Conservation (phyloP, 257 asterid genomes). For the Fraxinus pennsylvanica region DNA sequence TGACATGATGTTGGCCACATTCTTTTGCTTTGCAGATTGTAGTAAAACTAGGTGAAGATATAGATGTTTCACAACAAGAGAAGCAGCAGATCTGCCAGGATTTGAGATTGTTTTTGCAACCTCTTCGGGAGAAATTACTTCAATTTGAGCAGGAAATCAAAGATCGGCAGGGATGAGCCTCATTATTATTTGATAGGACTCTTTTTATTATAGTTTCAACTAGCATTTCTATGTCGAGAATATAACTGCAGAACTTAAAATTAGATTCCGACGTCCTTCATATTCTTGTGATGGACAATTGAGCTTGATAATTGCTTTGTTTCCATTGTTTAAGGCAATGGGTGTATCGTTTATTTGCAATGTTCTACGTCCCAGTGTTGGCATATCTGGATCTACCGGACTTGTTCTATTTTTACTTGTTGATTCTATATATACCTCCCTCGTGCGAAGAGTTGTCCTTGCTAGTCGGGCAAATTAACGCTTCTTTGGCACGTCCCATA, state of each 20-base stretch:
- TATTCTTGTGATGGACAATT: constrained; percentile 26
- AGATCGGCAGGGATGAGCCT: constrained; percentile 37
- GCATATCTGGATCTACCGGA: too few species aligned
- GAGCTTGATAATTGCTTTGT: background rate
- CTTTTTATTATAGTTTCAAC: constrained; percentile 17
- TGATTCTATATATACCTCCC: too few species aligned
- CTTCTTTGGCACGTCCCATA: too few species aligned
- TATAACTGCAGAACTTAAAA: constrained; percentile 7
- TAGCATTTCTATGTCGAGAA: background rate
- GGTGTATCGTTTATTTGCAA: background rate
- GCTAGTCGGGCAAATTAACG: too few species aligned
- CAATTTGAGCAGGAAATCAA: constrained; percentile 84
- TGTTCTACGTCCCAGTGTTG: too few species aligned
- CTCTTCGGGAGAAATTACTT: constrained; percentile 58
- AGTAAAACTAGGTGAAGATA: constrained; percentile 63
- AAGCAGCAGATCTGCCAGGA: constrained; percentile 55
- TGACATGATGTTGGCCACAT: background rate
- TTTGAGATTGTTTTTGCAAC: constrained; percentile 59
- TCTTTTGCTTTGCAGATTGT: constrained; percentile 43
- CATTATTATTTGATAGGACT: constrained; percentile 15
- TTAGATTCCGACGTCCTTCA: constrained; percentile 6
- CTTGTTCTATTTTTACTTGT: too few species aligned
- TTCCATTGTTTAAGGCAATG: background rate
- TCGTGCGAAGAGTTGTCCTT: too few species aligned
- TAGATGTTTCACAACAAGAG: constrained; percentile 53